Conservation (phyloP, 192 early-diverging fungal genomes). For the Endogone sp. region DNA sequence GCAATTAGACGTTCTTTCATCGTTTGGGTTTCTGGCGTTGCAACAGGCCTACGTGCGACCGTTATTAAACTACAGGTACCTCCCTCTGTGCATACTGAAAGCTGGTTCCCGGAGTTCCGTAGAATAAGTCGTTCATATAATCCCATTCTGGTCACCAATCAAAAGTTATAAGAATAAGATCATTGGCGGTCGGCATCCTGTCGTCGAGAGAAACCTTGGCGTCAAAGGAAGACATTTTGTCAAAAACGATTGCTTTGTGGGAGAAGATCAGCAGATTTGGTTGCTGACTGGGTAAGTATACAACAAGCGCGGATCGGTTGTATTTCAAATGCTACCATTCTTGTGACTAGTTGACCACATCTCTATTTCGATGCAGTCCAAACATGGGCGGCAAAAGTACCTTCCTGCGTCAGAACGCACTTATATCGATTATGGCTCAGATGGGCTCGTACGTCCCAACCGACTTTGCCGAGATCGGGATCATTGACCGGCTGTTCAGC, state of each 20-base stretch:
- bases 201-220: constrained; percentile 50
- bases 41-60: constrained; percentile 56
- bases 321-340: too few species aligned
- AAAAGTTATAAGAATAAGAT: constrained; percentile 28
- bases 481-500: constrained; percentile 47
- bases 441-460: constrained; percentile 69
- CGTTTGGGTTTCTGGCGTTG: constrained; percentile 52
- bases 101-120: too few species aligned
- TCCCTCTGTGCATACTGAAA: neutral
- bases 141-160: too few species aligned
- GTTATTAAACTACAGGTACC: constrained; percentile 26
- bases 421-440: constrained; percentile 80
- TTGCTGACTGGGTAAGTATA: constrained; percentile 64
- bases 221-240: constrained; percentile 39
- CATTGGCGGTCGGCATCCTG: constrained; percentile 72
- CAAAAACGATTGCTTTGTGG: constrained; percentile 68
- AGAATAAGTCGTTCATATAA: too few species aligned
- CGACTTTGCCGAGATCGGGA: constrained; percentile 31
- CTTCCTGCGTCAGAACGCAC: constrained; percentile 76
- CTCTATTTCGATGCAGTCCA: constrained; percentile 42
- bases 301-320: neutral
- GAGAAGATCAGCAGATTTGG: constrained; percentile 47
- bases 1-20: constrained; percentile 62
- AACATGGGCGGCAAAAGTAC: constrained; percentile 94
- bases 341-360: neutral